Conservation (phyloP, 306 rosid genomes). For the Cucumis melo region DNA sequence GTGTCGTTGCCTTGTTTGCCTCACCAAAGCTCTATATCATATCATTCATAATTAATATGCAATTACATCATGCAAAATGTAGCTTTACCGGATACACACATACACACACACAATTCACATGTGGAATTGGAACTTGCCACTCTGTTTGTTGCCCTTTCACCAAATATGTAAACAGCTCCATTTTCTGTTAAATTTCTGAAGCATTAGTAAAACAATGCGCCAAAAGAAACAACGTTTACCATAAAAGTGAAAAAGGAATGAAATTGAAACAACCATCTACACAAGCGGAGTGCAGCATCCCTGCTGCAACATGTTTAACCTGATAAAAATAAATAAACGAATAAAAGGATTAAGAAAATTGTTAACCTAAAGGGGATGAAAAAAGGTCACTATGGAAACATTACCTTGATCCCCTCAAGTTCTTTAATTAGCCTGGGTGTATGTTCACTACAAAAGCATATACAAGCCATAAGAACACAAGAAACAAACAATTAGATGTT, state of each 20-base stretch:
- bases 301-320: conserved; percentile 74
- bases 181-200: conserved; percentile 47
- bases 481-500: neutral
- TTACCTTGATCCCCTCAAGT: conserved; percentile 84
- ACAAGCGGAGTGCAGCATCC: conserved; percentile 76
- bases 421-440: conserved; percentile 84
- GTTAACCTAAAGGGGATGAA: neutral
- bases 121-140: conserved; percentile 31
- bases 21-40: conserved; percentile 39
- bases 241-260: neutral
- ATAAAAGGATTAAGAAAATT: neutral
- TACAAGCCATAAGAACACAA: neutral
- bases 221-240: neutral
- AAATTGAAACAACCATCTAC: conserved; percentile 50
- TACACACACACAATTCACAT: neutral
- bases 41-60: conserved; percentile 3
- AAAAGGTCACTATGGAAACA: conserved; percentile 13
- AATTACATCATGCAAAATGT: neutral
- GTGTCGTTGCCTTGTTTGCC: conserved; percentile 32
- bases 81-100: neutral
- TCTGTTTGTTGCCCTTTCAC: conserved; percentile 52
- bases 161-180: conserved; percentile 67
- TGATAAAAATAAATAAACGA: neutral
- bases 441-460: conserved; percentile 54
- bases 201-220: conserved; percentile 2